Base-by-base conservation (phyloP, 2,329 filamentous ascomycete genomes). In the Microcyclospora tardicrescens region DNA sequence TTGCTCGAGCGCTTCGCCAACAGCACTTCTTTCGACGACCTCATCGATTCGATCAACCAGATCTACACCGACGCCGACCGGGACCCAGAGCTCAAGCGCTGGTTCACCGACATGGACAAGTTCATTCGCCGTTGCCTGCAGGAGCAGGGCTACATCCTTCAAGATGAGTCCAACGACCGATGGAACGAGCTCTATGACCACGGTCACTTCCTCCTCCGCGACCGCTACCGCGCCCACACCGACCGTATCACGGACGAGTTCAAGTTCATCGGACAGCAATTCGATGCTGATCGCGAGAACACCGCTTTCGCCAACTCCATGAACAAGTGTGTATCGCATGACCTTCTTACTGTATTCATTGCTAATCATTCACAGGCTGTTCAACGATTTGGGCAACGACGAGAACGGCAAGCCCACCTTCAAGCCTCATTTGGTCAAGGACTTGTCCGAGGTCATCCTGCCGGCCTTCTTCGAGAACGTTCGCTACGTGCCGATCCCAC, bases 1-100 rank as follows among this genome's bases (percentile, higher is more conserved):
- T 69, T 98, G 14, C 79, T 98, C 49, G 91, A 96, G 68, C 82
- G 91, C 35, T 96, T 95, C 53, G 91, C 91, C 57, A 96, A 98
- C 61, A 80, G 80, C 55, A 96, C 91, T 8, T 95, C 87, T 0
- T 77, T 79, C 28, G 81, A 93, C 46, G 84, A 93, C 49, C 67
- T 96, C 3, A 85, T 91, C 65, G 78, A 82, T 13, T 77, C 86
- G 0, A 80, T 98, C 60, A 80, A 86, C 49, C 73, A 77, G 46
- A 79, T 98, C 51, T 96, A 96, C 67, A 68, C 69, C 36, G 84
- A 93, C 59, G 86, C 91, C 4, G 84, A 96, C 46, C 72, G 71
- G 14, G 91, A 98, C 49, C 76, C 80, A 0, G 84, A 96, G 56
- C 73, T 98, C 38, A 85, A 80, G 62, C 68, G 75, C 41, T 98